These are phyloP conservation scores for Chalciporus piperatus DNA, from an alignment of 768 basidiomycete genomes.

Conservation along the genomic window DNA sequence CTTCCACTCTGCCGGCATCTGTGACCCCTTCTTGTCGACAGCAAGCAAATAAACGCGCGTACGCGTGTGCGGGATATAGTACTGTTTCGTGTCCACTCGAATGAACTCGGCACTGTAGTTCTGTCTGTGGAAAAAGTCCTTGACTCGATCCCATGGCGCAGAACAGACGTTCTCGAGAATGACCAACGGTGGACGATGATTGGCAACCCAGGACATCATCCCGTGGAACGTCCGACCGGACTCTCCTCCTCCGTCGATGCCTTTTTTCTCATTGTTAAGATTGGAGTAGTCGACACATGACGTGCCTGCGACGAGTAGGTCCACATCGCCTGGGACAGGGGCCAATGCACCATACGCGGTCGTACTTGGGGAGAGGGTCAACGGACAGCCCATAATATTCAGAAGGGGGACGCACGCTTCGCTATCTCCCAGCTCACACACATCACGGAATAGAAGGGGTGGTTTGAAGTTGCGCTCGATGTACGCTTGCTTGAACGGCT, in stretches of 20 bases:
- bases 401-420: constrained; percentile 59
- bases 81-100: constrained; percentile 82
- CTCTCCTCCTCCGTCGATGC: constrained; percentile 85
- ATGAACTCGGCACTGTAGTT: constrained; percentile 70
- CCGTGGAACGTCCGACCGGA: constrained; percentile 92
- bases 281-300: constrained; percentile 98
- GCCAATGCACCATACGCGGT: constrained; percentile 90
- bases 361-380: constrained; percentile 46
- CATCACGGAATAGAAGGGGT: constrained; percentile 89
- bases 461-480: constrained; percentile 96
- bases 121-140: constrained; percentile 67
- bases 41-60: constrained; percentile 87
- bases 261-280: constrained; percentile 89
- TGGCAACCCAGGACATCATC: constrained; percentile 90
- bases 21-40: constrained; percentile 59
- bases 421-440: constrained; percentile 78
- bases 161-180: constrained; percentile 92
- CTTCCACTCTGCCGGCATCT: constrained; percentile 69
- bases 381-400: not conserved
- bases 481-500: constrained; percentile 96
- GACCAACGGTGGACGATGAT: constrained; percentile 86
- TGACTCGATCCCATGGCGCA: constrained; percentile 84
- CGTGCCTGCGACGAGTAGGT: constrained; percentile 89
- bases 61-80: constrained; percentile 93
- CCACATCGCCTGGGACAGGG: constrained; percentile 85